These are phyloP conservation scores for Oryza glaberrima DNA, from an alignment of 176 grass and related monocot genomes.

Conservation along the genomic window DNA sequence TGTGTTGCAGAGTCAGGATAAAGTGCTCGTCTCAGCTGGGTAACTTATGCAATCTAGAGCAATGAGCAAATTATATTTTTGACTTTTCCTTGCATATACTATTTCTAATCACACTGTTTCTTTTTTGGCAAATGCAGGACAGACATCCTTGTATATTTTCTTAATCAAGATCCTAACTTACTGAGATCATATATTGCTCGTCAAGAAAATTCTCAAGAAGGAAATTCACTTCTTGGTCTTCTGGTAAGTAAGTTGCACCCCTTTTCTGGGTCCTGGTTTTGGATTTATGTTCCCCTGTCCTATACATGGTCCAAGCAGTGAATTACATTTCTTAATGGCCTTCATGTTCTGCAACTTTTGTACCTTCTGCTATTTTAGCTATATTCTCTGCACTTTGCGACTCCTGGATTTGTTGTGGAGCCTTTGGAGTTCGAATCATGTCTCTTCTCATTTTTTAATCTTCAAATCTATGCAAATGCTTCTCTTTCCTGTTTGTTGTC, in stretches of 20 bases:
- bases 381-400: constrained; percentile 11
- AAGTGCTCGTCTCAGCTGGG: constrained; percentile 78
- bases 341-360: constrained; percentile 4
- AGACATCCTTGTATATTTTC: constrained; percentile 76
- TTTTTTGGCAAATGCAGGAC: constrained; percentile 63
- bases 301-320: constrained; percentile 11
- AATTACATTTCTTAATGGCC: constrained; percentile 22
- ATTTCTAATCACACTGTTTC: constrained; percentile 26
- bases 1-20: constrained; percentile 81
- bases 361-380: constrained; percentile 19
- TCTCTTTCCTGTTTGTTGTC: constrained; percentile 29
- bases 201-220: constrained; percentile 68
- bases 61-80: constrained; percentile 6
- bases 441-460: background rate
- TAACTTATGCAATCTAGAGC: constrained; percentile 44
- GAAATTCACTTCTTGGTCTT: constrained; percentile 79
- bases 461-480: constrained; percentile 26
- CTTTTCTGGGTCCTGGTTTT: constrained; percentile 7
- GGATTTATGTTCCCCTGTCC: background rate
- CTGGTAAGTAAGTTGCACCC: constrained; percentile 56
- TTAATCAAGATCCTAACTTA: constrained; percentile 72
- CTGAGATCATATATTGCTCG: constrained; percentile 65
- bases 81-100: constrained; percentile 27
- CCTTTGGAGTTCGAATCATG: constrained; percentile 16
- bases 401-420: background rate